Evolutionary conservation across 805 yeast genomes (phyloP), one percentile per base, ranked within the genome.

Genomic region (Geotrichum ghanense): DNA sequence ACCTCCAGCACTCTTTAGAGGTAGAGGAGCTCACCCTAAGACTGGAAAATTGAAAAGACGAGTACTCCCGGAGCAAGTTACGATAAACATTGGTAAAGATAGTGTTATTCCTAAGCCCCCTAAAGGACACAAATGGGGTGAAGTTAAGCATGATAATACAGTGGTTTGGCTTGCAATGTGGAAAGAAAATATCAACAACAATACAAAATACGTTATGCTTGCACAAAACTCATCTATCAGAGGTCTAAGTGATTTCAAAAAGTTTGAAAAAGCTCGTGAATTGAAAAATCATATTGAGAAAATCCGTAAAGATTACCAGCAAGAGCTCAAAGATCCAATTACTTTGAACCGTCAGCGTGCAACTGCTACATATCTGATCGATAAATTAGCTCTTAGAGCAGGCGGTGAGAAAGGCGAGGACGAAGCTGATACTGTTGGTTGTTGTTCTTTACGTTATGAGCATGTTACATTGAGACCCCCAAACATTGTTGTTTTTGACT

Each of bases 351-450:
- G 97, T 52, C 97, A 90, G 66, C 76, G 88, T 57, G 97, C 97
- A 3, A 86, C 92, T 1, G 96, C 96, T 2, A 86, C 90, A 43
- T 90, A 90, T 64, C 72, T 90, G 43, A 89, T 90, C 59, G 97
- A 90, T 68, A 79, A 82, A 2, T 81, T 90, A 58, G 97, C 97
- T 0, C 73, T 90, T 53, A 84, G 97, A 81, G 97, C 97, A 1
- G 97, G 97, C 62, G 96, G 97, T 56, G 97, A 90, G 64, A 90
- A 90, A 63, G 83, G 90, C 9, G 97, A 90, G 2, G 97, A 90
- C 55, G 97, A 89, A 61, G 97, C 97, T 2, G 97, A 90, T 62
- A 90, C 97, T 1, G 97, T 90, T 41, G 97, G 97, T 41, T 90
- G 97, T 66, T 90, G 97, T 67, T 89, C 97, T 1, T 73, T 90